Evolutionary conservation across 208 protist genomes (phyloP), one percentile per base, ranked within the genome.

Genomic region (Leishmania arabica): DNA sequence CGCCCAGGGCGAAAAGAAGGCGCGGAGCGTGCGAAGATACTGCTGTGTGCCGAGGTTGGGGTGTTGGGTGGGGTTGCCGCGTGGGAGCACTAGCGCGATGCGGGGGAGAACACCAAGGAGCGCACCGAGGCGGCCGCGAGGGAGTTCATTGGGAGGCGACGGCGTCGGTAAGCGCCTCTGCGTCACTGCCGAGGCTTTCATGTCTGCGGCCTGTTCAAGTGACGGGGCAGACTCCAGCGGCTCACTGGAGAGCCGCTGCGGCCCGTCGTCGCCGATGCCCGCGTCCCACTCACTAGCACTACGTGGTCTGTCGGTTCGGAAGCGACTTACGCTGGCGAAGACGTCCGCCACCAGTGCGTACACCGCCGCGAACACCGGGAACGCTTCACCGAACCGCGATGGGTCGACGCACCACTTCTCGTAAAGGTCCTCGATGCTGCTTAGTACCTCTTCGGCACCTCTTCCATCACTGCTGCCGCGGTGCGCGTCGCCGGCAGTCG

Each of bases 341-440:
- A 89, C 78, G 58, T 96, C 92, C 42, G 81, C 73, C 15, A 96
- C 64, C 49, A 92, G 51, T n/a, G 84, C 90, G 53, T 85, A 84
- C 9, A 81, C 87, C 27, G 85, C 92, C 13, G 87, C 83, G 45
- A 94, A 93, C 62, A 93, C 62, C 19, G 92, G 92, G 53, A 94
- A 96, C 0, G 84, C 87, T 7, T 90, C 89, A 31, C 90, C 89
- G 70, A 96, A 90, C 53, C 86, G 85, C 5, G 71, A 34, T 1
- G 82, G 75, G 51, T 90, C 82, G n/a, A 86, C 80, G 81, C 88
- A 82, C 70, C 89, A 89, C 64, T 84, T 87, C 24, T 80, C 66
- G 51, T 82, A 85, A 3, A 95, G 51, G 17, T 78, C 83, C 13
- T 84, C 77, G 53, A 95, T 83, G 58, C 79, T 78, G 8, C 75